Evolutionary conservation across 306 rosid genomes (phyloP).

Genomic region (Vicia villosa): DNA sequence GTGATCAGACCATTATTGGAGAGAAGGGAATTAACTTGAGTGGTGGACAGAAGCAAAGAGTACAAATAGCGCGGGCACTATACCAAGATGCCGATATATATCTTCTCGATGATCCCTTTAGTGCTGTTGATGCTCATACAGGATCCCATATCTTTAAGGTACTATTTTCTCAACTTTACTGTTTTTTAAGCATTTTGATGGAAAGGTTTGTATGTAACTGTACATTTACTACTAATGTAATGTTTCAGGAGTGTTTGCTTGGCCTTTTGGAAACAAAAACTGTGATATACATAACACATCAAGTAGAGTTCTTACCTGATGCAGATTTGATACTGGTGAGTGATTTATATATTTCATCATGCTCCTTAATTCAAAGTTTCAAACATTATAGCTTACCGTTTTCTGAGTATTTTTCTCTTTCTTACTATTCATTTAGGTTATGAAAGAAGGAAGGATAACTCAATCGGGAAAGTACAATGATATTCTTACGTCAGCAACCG

Average conservation of each 20-base stretch:
- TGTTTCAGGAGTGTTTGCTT: conserved; percentile 76
- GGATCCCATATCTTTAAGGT: conserved; percentile 88
- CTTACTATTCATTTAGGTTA: conserved; percentile 53
- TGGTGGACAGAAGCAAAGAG: conserved; percentile 89
- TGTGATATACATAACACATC: conserved; percentile 85
- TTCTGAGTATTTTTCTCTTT: neutral
- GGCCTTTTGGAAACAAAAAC: conserved; percentile 73
- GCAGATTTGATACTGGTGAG: conserved; percentile 86
- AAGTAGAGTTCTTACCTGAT: conserved; percentile 83
- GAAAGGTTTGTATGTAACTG: neutral
- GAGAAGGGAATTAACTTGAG: conserved; percentile 91
- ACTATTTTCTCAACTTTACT: neutral
- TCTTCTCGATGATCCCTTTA: conserved; percentile 89
- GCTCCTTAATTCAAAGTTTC: neutral
- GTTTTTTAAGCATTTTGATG: neutral
- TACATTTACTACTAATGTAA: conserved; percentile 8
- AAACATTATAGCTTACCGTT: neutral
- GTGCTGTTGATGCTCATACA: conserved; percentile 96
- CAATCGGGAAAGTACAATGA: conserved; percentile 77
- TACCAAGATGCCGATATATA: conserved; percentile 85
- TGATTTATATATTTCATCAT: conserved; percentile 7
- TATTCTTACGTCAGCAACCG: conserved; percentile 64
- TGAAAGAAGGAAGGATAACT: conserved; percentile 81
- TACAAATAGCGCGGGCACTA: conserved; percentile 81
- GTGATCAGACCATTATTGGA: conserved; percentile 85